These are phyloP conservation scores for Solanum chmielewskii DNA, from an alignment of 257 asterid species.

Conservation along the genomic window DNA sequence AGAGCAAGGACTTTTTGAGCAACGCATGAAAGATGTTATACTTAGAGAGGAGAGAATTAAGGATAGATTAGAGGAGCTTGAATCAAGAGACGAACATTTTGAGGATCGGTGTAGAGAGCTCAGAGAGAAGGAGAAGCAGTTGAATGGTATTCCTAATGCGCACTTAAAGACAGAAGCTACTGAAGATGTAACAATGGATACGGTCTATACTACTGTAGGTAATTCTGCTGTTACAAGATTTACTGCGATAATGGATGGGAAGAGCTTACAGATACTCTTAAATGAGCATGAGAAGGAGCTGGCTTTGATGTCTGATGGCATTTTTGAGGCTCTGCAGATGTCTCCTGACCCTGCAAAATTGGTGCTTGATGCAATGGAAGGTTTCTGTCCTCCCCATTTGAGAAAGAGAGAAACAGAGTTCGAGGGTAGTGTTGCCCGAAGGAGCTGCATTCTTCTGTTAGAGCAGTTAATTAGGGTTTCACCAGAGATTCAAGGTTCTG, in stretches of 20 bases:
- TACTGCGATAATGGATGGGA: constrained; percentile 33
- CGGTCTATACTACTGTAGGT: not conserved
- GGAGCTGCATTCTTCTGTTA: constrained; percentile 28
- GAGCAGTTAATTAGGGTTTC: constrained; percentile 26
- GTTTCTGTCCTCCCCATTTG: constrained; percentile 18
- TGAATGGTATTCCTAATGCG: not conserved
- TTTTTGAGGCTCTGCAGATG: constrained; percentile 27
- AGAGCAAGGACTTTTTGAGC: constrained; percentile 21
- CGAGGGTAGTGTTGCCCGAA: constrained; percentile 4
- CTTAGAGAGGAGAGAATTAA: constrained; percentile 13
- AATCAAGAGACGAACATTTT: constrained; percentile 5
- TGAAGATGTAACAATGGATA: constrained; percentile 14
- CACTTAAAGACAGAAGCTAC: constrained; percentile 2
- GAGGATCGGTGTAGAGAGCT: constrained; percentile 4
- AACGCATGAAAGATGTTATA: constrained; percentile 11
- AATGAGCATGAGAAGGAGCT: constrained; percentile 29
- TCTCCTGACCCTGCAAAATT: constrained; percentile 45
- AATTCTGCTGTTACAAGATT: constrained; percentile 7
- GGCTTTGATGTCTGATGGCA: constrained; percentile 21
- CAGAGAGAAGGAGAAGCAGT: constrained; percentile 2
- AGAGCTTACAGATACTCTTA: constrained; percentile 27
- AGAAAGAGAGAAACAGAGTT: constrained; percentile 9
- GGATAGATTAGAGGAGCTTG: constrained; percentile 12
- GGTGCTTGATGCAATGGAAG: constrained; percentile 46
- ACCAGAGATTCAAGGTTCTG: constrained; percentile 7